Base-by-base conservation (phyloP, 257 asterid genomes). In the Craterostigma plantagineum region DNA sequence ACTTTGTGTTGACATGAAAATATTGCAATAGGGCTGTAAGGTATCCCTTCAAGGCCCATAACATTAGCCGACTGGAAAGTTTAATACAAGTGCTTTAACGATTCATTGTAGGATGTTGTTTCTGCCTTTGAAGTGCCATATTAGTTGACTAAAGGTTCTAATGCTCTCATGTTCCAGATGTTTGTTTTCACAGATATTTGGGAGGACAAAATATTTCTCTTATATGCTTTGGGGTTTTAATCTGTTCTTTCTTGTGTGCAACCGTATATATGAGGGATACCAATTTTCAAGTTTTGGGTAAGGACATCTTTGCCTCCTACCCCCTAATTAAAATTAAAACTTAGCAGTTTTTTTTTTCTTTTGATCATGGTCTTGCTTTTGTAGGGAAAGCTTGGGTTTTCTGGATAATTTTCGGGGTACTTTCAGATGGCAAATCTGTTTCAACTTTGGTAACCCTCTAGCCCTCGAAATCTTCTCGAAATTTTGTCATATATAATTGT, bases 381-480 rank as follows among this genome's bases (percentile, higher is more conserved):
- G 49, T 46, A 87, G 98, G 72, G 62, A 61, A 42, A 65, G 43
- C 38, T 72, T 78, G 77, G 86, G 81, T 46, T 79, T 58, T 57
- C 60, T 87, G 80, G 98, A 87, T 62, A 63, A 71, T 33, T 70
- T 63, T 36, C 91, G 95, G 6, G 98, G 98, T 17, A 71, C 92
- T 52, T 82, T 87, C 69, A 77, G 98, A 71, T 87, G 98, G 95
- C 95, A 87, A 42, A 79, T 82, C 66, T 82, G 95, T 79, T 87
- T 87, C 59, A 87, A 87, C 55, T 87, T 87, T 62, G 98, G 98
- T 87, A 81, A 7, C 46, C n/a, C 34, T n/a, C 18, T 49, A 10
- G 17, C 16, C n/a, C 16, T 40, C 11, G 14, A 36, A 8, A 9
- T 36, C 11, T 10, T 12, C 8, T 36, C 40, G 12, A 9, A 12